Evolutionary conservation across 345 rosid species (phyloP).

Genomic region (Aegle marmelos): DNA sequence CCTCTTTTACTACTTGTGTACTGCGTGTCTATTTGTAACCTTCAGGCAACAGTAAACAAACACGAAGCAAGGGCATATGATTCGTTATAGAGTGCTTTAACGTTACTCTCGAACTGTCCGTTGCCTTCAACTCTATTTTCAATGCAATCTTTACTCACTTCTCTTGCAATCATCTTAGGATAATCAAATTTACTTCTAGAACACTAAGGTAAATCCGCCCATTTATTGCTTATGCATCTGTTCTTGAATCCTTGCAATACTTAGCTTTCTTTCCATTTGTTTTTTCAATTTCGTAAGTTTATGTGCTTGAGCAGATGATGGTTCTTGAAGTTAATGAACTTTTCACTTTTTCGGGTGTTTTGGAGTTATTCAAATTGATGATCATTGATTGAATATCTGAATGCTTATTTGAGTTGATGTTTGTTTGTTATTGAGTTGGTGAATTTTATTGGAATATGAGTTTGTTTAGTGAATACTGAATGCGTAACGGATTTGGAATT

Average conservation of each 20-base stretch:
- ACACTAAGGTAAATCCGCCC: background rate
- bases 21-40: background rate
- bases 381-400: constrained; percentile 1
- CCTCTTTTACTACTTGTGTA: background rate
- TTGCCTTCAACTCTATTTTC: background rate
- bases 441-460: background rate
- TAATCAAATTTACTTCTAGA: background rate
- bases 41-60: background rate
- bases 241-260: background rate
- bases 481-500: background rate
- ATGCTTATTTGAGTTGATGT: background rate
- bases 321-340: background rate
- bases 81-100: background rate
- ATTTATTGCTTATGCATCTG: background rate
- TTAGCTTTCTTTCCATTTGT: background rate
- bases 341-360: background rate
- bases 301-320: background rate
- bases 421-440: constrained; percentile 1
- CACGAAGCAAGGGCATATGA: background rate
- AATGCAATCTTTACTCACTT: background rate
- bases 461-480: background rate
- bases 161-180: background rate
- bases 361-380: background rate
- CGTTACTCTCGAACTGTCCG: background rate
- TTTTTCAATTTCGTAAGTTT: background rate